Evolutionary conservation across 495 filamentous ascomycete genomes (phyloP).

Genomic region (Podospora australis): DNA sequence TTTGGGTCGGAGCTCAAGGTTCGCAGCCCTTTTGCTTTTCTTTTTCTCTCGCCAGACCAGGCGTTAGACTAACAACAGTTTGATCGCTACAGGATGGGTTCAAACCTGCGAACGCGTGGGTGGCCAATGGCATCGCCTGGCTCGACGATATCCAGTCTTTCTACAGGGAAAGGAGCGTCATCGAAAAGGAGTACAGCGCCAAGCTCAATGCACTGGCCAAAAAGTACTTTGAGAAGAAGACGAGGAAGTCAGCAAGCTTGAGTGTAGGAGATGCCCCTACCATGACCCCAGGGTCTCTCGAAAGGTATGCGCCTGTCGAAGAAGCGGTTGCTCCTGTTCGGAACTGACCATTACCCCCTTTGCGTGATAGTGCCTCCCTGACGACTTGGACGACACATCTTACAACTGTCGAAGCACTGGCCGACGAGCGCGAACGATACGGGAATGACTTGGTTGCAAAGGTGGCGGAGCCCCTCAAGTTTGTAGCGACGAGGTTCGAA

Average conservation of each 20-base stretch:
- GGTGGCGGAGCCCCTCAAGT: constrained; percentile 79
- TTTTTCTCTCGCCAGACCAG: background rate
- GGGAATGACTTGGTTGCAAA: constrained; percentile 65
- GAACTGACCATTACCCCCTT: no score
- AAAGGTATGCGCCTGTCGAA: constrained; percentile 54
- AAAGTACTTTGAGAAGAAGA: constrained; percentile 95
- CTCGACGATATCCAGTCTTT: constrained; percentile 96
- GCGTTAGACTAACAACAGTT: constrained; percentile 9
- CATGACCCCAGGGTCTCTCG: constrained; percentile 91
- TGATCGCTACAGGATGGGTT: constrained; percentile 67
- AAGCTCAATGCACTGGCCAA: constrained; percentile 83
- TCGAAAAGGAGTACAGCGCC: constrained; percentile 92
- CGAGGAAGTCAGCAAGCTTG: constrained; percentile 76
- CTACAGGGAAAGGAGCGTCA: constrained; percentile 85
- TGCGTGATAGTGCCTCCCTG: constrained; percentile 67
- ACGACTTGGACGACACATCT: constrained; percentile 96
- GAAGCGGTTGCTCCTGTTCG: no score
- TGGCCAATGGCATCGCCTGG: constrained; percentile 82
- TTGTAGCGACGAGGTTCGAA: constrained; percentile 67
- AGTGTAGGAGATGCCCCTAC: constrained; percentile 91
- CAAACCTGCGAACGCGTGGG: constrained; percentile 90
- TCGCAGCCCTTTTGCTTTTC: constrained; percentile 9
- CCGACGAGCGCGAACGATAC: constrained; percentile 81
- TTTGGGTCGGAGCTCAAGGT: constrained; percentile 93
- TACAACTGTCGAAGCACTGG: constrained; percentile 77